A percentile compares a stretch with the other conserved stretches of the same genome.
Evolutionary conservation across 495 filamentous ascomycete genomes (phyloP).

Genomic region (Aspergillus cristatus): DNA sequence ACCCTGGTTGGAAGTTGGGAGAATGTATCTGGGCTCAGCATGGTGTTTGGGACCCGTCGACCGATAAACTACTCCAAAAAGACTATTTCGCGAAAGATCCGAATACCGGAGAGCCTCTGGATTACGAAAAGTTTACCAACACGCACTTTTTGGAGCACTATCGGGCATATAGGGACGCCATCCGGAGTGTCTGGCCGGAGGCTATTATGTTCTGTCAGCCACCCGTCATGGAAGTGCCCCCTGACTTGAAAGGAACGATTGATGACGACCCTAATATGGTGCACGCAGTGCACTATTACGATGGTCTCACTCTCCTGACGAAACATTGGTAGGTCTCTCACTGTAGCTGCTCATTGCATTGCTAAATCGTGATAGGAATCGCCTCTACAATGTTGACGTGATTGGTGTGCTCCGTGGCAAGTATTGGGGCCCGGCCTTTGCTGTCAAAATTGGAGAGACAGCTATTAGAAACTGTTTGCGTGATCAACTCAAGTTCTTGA

Average conservation of each 20-base stretch:
- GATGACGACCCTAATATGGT: constrained; percentile 88
- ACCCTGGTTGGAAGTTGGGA: constrained; percentile 81
- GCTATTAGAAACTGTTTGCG: constrained; percentile 92
- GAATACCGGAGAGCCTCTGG: constrained; percentile 54
- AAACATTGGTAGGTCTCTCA: constrained; percentile 69
- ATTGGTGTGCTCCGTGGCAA: constrained; percentile 83
- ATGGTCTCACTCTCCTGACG: constrained; percentile 91
- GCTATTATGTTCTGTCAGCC: constrained; percentile 88
- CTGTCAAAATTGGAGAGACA: constrained; percentile 84
- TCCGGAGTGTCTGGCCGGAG: constrained; percentile 65
- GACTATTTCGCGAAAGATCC: constrained; percentile 83
- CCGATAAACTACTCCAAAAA: constrained; percentile 67
- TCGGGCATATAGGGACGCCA: constrained; percentile 60
- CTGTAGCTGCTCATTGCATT: background rate
- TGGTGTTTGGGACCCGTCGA: constrained; percentile 83
- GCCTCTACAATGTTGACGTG: constrained; percentile 92
- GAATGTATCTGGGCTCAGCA: constrained; percentile 96
- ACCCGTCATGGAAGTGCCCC: constrained; percentile 85
- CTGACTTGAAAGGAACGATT: constrained; percentile 71
- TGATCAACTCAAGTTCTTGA: constrained; percentile 82
- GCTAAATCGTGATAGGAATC: constrained; percentile 50
- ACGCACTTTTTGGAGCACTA: constrained; percentile 83
- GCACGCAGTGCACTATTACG: constrained; percentile 92
- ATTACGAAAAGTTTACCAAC: constrained; percentile 81
- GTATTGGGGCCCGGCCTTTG: constrained; percentile 81